phyloP scores from a whole-genome alignment of 2,329 filamentous ascomycete species.

The Fusarium illudens region DNA sequence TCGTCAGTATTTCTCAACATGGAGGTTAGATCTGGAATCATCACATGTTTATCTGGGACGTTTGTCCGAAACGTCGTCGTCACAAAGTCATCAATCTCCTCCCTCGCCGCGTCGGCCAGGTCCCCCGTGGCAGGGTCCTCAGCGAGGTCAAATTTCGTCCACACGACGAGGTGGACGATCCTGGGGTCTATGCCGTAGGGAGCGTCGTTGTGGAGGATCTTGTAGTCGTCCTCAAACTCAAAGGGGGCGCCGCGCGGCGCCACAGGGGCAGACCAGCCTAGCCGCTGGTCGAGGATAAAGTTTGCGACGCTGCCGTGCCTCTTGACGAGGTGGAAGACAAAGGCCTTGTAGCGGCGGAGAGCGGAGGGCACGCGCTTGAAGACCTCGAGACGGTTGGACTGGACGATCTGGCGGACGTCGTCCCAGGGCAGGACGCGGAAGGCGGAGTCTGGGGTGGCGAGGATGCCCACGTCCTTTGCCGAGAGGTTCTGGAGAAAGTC shows the following conservation, averaged over 20 bases:
- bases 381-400: constrained; percentile 72
- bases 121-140: constrained; percentile 73
- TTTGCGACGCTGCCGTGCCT: constrained; percentile 79
- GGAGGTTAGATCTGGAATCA: constrained; percentile 31
- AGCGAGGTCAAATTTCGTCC: constrained; percentile 86
- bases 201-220: constrained; percentile 90
- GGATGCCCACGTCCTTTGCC: constrained; percentile 74
- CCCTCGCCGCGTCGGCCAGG: constrained; percentile 69
- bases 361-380: constrained; percentile 83
- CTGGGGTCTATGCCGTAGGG: constrained; percentile 83
- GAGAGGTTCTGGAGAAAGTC: constrained; percentile 70
- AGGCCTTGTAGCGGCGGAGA: constrained; percentile 79
- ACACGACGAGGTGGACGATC: constrained; percentile 88
- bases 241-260: constrained; percentile 51
- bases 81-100: constrained; percentile 76
- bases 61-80: constrained; percentile 67
- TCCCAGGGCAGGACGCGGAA: constrained; percentile 75
- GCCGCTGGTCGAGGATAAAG: constrained; percentile 75
- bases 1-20: not conserved
- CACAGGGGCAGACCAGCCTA: constrained; percentile 70
- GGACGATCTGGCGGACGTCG: constrained; percentile 70
- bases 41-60: constrained; percentile 62
- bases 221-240: constrained; percentile 65
- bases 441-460: constrained; percentile 73
- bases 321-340: constrained; percentile 68